These are phyloP conservation scores for Graphiopsis chlorocephala DNA, from an alignment of 2,329 filamentous ascomycete genomes.

Conservation along the genomic window DNA sequence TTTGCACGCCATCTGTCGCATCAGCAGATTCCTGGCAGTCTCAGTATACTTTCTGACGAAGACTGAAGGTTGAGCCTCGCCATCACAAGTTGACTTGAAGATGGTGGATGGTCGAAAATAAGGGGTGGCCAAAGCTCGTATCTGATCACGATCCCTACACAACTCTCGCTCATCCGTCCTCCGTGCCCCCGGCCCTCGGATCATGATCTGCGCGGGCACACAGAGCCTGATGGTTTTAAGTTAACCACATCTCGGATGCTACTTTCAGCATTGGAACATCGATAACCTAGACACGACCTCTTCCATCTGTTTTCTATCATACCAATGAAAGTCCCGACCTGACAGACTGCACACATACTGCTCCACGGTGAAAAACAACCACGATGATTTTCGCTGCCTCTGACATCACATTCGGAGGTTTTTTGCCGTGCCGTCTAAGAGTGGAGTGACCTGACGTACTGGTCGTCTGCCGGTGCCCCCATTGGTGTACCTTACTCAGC, in stretches of 20 bases:
- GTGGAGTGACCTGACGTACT: constrained; percentile 11
- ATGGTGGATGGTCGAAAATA: too few relatives aligned
- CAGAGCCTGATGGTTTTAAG: not conserved
- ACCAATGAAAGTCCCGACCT: not conserved
- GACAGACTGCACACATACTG: not conserved
- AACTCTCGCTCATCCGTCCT: not conserved
- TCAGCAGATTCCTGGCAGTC: not conserved
- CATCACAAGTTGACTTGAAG: not conserved
- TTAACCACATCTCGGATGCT: not conserved
- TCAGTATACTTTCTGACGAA: not conserved
- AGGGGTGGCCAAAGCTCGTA: not conserved
- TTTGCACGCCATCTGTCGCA: not conserved
- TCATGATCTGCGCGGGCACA: not conserved
- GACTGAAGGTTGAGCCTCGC: too few relatives aligned
- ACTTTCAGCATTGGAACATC: not conserved
- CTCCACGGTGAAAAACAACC: not conserved
- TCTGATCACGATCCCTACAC: not conserved
- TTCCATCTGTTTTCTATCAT: not conserved
- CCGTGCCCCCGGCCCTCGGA: not conserved
- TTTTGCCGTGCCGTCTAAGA: not conserved
- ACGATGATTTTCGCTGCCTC: not conserved
- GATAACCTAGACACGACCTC: not conserved
- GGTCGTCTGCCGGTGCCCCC: not conserved
- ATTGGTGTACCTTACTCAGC: constrained; percentile 2
- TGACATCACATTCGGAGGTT: constrained; percentile 11